A percentile compares a stretch with the other conserved stretches of the same genome.
Conservation (phyloP, 805 yeast species). For the Ogataea henricii region DNA sequence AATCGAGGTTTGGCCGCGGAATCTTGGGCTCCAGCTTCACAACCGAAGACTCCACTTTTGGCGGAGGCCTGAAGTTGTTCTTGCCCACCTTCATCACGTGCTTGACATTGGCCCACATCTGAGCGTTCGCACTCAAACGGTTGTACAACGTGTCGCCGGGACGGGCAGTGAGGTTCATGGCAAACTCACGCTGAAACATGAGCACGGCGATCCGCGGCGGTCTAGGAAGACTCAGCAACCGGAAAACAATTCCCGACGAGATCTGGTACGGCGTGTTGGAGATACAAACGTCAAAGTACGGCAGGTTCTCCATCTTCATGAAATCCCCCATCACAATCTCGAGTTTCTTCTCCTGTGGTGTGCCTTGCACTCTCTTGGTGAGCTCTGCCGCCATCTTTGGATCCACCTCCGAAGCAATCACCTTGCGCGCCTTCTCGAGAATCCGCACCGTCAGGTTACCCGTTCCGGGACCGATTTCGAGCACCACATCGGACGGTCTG, state of each 20-base stretch:
- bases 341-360: conserved; percentile 87
- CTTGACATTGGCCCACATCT: conserved; percentile 99
- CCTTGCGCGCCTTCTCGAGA: conserved; percentile 87
- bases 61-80: conserved; percentile 97
- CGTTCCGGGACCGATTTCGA: conserved; percentile 99
- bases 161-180: conserved; percentile 86
- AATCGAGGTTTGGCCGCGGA: conserved; percentile 94
- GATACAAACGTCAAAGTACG: conserved; percentile 93
- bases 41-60: conserved; percentile 96
- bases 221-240: conserved; percentile 81
- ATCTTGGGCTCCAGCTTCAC: conserved; percentile 88
- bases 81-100: conserved; percentile 98
- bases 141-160: conserved; percentile 97
- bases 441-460: conserved; percentile 95
- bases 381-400: conserved; percentile 99
- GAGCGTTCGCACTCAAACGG: conserved; percentile 93
- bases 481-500: conserved; percentile 86
- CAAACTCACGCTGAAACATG: conserved; percentile 98
- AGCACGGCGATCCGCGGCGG: conserved; percentile 95
- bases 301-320: conserved; percentile 85
- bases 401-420: conserved; percentile 97
- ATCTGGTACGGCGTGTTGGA: conserved; percentile 98
- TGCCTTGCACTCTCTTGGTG: conserved; percentile 96
- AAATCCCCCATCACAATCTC: conserved; percentile 94
- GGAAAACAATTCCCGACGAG: conserved; percentile 94